A percentile compares a stretch with the other conserved stretches of the same genome.
Conservation (phyloP, 1,139 yeast genomes). For the Candida glucosophila region DNA sequence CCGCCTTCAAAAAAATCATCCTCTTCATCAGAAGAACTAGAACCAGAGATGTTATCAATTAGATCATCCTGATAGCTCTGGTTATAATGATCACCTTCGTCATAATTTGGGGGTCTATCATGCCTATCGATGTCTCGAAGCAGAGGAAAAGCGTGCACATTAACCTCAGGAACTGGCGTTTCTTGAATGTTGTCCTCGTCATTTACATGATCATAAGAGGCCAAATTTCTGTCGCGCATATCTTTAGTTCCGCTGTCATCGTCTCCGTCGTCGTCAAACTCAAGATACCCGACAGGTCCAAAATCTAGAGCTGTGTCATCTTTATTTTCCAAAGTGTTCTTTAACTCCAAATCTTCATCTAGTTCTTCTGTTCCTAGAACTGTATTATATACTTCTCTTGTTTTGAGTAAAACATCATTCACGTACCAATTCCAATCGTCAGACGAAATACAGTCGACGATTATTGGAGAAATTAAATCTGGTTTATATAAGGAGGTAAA, state of each 20-base stretch:
- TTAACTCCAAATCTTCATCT: slow-evolving; percentile 8
- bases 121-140: slow-evolving; percentile 3
- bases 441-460: slow-evolving; percentile 28
- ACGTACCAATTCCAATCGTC: slow-evolving; percentile 41
- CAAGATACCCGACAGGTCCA: slow-evolving; percentile 30
- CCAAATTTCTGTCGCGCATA: no score
- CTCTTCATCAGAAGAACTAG: slow-evolving; percentile 26
- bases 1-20: slow-evolving; percentile 13
- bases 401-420: slow-evolving; percentile 31
- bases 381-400: slow-evolving; percentile 39
- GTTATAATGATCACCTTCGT: slow-evolving; percentile 4
- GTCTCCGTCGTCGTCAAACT: no score
- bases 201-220: slow-evolving; percentile 14
- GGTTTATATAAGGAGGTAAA: slow-evolving; percentile 42
- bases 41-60: slow-evolving; percentile 29
- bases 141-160: slow-evolving; percentile 20
- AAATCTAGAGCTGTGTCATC: slow-evolving; percentile 16
- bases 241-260: no score
- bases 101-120: slow-evolving; percentile 2
- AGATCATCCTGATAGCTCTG: slow-evolving; percentile 18
- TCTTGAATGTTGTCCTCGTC: slow-evolving; percentile 10
- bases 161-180: slow-evolving; percentile 14
- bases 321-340: slow-evolving; percentile 7
- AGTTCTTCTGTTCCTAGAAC: slow-evolving; percentile 35
- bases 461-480: slow-evolving; percentile 36